A percentile compares a stretch with the other conserved stretches of the same genome.
Evolutionary conservation across 116 monocot genomes (phyloP).

Genomic region (Dioscorea cayenensis): DNA sequence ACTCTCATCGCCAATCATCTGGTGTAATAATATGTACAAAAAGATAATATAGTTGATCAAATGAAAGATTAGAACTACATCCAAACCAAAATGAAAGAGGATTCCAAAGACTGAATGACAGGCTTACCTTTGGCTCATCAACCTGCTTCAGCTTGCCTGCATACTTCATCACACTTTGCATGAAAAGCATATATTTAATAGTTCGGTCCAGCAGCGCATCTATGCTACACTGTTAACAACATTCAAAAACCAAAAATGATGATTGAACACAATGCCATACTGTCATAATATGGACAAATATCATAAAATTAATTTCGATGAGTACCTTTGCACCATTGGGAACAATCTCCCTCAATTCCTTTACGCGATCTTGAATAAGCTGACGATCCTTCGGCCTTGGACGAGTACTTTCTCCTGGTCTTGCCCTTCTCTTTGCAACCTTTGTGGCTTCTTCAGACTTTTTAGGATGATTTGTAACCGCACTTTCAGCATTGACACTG

Average conservation of each 20-base stretch:
- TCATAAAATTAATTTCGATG: neutral
- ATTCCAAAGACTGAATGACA: neutral
- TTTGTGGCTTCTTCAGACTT: constrained; percentile 41
- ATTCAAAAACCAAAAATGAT: neutral
- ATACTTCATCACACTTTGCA: constrained; percentile 87
- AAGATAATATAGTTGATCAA: neutral
- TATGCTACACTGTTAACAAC: constrained; percentile 85
- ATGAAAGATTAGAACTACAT: neutral
- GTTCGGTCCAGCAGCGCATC: constrained; percentile 91
- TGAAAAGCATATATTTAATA: constrained; percentile 84
- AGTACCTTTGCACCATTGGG: constrained; percentile 86
- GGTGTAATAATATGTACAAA: neutral
- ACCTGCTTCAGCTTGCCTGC: constrained; percentile 74
- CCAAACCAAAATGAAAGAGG: neutral
- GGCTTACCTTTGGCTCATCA: constrained; percentile 75
- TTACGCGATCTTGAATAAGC: constrained; percentile 92
- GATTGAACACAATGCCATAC: neutral
- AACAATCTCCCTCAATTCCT: constrained; percentile 90
- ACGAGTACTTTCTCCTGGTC: constrained; percentile 76
- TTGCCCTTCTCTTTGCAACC: constrained; percentile 62
- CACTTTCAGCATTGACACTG: constrained; percentile 41
- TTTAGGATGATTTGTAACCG: constrained; percentile 24
- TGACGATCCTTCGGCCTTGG: constrained; percentile 96
- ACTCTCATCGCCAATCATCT: constrained; percentile 81
- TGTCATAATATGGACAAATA: neutral